A percentile compares a stretch with the other conserved stretches of the same genome.
Evolutionary conservation across 352 stramenopile species (phyloP).

Genomic region (Globisporangium irregulare): DNA sequence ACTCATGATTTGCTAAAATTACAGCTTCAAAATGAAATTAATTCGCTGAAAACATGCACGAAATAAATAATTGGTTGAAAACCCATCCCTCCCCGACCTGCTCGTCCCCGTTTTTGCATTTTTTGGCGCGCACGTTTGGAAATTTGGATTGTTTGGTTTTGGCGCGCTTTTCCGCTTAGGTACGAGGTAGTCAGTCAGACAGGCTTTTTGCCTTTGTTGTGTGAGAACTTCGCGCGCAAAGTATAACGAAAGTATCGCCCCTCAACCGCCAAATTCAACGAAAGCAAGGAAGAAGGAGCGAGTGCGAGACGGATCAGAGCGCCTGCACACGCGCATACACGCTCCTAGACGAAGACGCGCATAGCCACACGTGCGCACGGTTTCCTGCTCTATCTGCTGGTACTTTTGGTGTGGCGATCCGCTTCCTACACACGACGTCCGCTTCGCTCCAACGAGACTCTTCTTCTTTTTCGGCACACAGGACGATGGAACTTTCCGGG

Average conservation of each 20-base stretch:
- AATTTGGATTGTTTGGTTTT: constrained; percentile 25
- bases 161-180: constrained; percentile 27
- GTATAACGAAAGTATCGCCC: background rate
- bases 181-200: constrained; percentile 13
- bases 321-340: background rate
- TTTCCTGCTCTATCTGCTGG: background rate
- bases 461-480: background rate
- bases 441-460: background rate
- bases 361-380: background rate
- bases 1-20: background rate
- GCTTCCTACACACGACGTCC: background rate
- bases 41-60: background rate
- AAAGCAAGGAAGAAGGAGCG: constrained; percentile 1
- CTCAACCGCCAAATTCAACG: constrained; percentile 5
- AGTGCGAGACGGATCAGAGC: background rate
- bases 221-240: constrained; percentile 5
- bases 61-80: background rate
- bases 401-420: background rate
- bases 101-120: background rate
- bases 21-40: background rate
- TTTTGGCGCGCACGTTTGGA: constrained; percentile 9
- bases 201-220: background rate
- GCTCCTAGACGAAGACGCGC: background rate
- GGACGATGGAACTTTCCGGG: constrained; percentile 12
- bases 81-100: background rate